Evolutionary conservation across 148 eudicot species (phyloP).

Genomic region (Chenopodium formosanum): DNA sequence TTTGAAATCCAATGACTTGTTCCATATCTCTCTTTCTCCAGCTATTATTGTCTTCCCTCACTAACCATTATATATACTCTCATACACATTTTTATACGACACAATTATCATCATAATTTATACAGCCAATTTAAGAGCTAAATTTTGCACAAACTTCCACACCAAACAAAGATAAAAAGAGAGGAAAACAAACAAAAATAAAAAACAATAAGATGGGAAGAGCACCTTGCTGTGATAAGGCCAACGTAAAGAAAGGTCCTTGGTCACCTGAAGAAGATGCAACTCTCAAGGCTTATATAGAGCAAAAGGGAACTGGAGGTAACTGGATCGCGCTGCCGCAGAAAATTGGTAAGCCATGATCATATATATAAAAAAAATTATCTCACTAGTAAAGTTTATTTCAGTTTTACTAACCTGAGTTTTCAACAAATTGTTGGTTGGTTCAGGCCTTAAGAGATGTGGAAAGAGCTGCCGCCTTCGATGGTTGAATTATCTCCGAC

Average conservation of each 20-base stretch:
- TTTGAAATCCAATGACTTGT: constrained; percentile 47
- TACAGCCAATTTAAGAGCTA: background rate
- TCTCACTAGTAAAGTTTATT: background rate
- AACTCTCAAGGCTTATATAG: constrained; percentile 49
- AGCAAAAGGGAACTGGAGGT: constrained; percentile 52
- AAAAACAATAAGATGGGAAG: constrained; percentile 40
- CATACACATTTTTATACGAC: constrained; percentile 23
- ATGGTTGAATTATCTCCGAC: constrained; percentile 67
- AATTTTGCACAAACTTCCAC: background rate
- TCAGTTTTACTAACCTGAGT: background rate
- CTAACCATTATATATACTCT: constrained; percentile 28
- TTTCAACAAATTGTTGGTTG: background rate
- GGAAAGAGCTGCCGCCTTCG: constrained; percentile 69
- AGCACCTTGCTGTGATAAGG: constrained; percentile 68
- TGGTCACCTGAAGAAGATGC: constrained; percentile 73
- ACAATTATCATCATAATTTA: constrained; percentile 11
- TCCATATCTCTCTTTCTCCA: constrained; percentile 55
- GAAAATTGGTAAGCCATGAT: constrained; percentile 43
- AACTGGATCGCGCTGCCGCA: constrained; percentile 65
- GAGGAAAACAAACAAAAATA: background rate
- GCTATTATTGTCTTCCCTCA: constrained; percentile 49
- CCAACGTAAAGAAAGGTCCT: constrained; percentile 65
- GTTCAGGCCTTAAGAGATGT: constrained; percentile 73
- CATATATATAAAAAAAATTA: too few species aligned
- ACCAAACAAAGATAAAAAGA: background rate